A percentile compares a stretch with the other conserved stretches of the same genome.
These are phyloP conservation scores for Brassica hybrid DNA, from an alignment of 441 rosid genomes.

Conservation along the genomic window DNA sequence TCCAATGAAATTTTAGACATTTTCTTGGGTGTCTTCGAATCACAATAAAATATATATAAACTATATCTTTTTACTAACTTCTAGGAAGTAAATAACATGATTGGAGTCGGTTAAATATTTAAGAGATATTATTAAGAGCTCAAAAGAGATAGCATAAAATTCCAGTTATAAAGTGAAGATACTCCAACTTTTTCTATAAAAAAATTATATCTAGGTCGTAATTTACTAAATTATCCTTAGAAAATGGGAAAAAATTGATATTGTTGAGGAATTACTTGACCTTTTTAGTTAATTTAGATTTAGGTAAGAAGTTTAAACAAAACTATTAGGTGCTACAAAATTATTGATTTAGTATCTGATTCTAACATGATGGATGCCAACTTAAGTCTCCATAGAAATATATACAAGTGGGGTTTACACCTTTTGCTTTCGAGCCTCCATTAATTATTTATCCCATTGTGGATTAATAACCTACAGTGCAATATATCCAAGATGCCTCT, in stretches of 20 bases:
- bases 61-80: neutral
- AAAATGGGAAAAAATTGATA: neutral
- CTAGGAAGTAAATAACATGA: neutral
- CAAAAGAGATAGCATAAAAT: neutral
- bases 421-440: slow-evolving; percentile 38
- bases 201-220: neutral
- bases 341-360: slow-evolving; percentile 32
- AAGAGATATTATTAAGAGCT: neutral
- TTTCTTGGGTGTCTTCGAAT: neutral
- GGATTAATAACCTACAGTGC: slow-evolving; percentile 34
- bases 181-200: neutral
- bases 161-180: neutral
- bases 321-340: slow-evolving; percentile 14
- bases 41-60: neutral
- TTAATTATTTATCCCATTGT: slow-evolving; percentile 33
- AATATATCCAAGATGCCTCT: slow-evolving; percentile 26
- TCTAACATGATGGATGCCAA: slow-evolving; percentile 31
- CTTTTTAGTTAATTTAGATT: neutral
- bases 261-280: slow-evolving; percentile 12
- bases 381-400: slow-evolving; percentile 24
- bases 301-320: neutral
- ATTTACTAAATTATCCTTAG: neutral
- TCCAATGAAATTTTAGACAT: neutral
- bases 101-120: neutral
- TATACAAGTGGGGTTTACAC: slow-evolving; percentile 35